Evolutionary conservation across 352 stramenopile genomes (phyloP).

Genomic region (Globisporangium lucens): DNA sequence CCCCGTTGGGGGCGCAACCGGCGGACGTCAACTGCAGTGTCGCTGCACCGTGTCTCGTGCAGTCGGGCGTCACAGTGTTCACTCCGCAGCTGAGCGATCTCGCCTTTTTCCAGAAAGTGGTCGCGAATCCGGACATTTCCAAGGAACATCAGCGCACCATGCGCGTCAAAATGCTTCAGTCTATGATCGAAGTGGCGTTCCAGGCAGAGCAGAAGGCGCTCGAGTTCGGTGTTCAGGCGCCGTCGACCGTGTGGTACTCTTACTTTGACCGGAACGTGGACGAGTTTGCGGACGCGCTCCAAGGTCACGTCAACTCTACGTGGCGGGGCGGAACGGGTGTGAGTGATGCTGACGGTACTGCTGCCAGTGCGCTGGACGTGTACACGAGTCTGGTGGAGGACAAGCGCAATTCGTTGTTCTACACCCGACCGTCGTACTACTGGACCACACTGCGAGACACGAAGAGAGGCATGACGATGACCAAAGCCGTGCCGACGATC

Average conservation of each 20-base stretch:
- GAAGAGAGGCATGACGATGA: slow-evolving; percentile 24
- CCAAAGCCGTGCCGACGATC: slow-evolving; percentile 23
- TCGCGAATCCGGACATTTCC: slow-evolving; percentile 8
- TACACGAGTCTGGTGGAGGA: slow-evolving; percentile 33
- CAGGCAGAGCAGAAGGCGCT: slow-evolving; percentile 39
- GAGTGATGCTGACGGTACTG: neutral
- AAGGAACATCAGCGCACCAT: slow-evolving; percentile 20
- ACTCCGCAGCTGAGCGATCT: slow-evolving; percentile 36
- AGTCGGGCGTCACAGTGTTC: slow-evolving; percentile 64
- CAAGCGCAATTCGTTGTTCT: slow-evolving; percentile 23
- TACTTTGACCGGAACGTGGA: slow-evolving; percentile 44
- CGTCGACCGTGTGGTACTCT: slow-evolving; percentile 66
- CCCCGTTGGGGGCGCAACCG: neutral
- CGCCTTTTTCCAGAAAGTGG: slow-evolving; percentile 25
- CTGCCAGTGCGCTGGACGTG: slow-evolving; percentile 23
- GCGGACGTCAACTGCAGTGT: slow-evolving; percentile 23
- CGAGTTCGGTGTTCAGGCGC: slow-evolving; percentile 38
- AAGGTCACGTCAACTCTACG: slow-evolving; percentile 40
- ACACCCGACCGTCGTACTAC: slow-evolving; percentile 42
- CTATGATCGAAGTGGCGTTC: slow-evolving; percentile 38
- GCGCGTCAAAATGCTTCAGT: slow-evolving; percentile 30
- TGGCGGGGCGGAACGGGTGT: slow-evolving; percentile 15
- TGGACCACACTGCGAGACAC: slow-evolving; percentile 29
- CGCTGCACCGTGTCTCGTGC: slow-evolving; percentile 27
- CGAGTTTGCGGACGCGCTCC: slow-evolving; percentile 49